These are phyloP conservation scores for Sporothrix humicola DNA, from an alignment of 2,329 filamentous ascomycete genomes.

Conservation along the genomic window DNA sequence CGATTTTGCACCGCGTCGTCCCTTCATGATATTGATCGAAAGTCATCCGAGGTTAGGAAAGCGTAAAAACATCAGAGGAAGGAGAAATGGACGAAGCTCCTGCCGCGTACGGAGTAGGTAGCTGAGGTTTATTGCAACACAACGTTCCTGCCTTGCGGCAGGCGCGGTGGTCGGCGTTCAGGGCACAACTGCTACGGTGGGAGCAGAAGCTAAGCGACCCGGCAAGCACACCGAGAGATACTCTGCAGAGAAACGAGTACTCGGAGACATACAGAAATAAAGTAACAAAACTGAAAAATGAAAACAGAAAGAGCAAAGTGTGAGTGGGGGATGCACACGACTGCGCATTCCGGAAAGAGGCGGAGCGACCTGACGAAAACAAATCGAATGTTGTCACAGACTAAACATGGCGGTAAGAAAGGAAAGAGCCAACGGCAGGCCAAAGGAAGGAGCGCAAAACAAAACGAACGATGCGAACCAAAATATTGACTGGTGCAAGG, in stretches of 20 bases:
- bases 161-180: background rate
- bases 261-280: background rate
- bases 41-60: constrained; percentile 7
- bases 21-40: background rate
- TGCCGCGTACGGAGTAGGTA: background rate
- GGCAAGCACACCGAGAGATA: background rate
- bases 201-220: constrained; percentile 19
- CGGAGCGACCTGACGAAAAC: background rate
- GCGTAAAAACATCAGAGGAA: background rate
- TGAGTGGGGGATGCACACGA: constrained; percentile 8
- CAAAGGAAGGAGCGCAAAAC: background rate
- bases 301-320: background rate
- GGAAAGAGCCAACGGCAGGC: constrained; percentile 20
- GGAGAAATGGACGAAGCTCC: constrained; percentile 8
- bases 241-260: background rate
- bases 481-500: background rate
- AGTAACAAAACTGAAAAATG: background rate
- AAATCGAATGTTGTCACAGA: constrained; percentile 24
- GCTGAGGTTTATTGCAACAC: background rate
- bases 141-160: background rate
- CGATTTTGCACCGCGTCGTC: background rate
- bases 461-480: constrained; percentile 19
- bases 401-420: background rate
- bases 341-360: constrained; percentile 8
- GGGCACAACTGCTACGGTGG: background rate